A percentile compares a stretch with the other conserved stretches of the same genome.
These are phyloP conservation scores for Castanea mollissima DNA, from an alignment of 306 rosid species.

Conservation along the genomic window DNA sequence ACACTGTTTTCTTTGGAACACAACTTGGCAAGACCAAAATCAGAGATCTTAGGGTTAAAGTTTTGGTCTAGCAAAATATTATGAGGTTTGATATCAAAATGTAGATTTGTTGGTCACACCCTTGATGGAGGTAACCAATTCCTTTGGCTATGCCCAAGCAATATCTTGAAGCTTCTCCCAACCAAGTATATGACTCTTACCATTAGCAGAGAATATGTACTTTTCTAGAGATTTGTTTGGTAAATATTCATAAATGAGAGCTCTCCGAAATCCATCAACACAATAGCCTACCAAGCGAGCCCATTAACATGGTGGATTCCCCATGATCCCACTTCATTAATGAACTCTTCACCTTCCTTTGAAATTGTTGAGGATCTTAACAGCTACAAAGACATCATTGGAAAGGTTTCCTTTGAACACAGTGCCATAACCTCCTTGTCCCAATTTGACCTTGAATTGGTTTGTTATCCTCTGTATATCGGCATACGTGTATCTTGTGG, in stretches of 20 bases:
- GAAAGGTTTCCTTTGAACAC: neutral
- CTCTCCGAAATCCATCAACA: neutral
- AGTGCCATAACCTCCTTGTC: neutral
- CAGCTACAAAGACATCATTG: neutral
- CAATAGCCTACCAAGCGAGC: conserved; percentile 13
- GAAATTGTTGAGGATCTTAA: neutral
- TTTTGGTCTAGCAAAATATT: conserved; percentile 20
- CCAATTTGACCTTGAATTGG: neutral
- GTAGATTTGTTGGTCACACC: conserved; percentile 31
- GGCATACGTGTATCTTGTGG: conserved; percentile 13
- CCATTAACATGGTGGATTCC: conserved; percentile 4
- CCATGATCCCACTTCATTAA: conserved; percentile 12
- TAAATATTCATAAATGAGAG: neutral
- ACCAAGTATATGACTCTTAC: neutral
- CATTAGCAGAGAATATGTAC: neutral
- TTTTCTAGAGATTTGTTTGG: conserved; percentile 19
- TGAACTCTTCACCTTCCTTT: conserved; percentile 2
- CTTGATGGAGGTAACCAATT: conserved; percentile 27
- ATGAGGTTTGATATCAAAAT: conserved; percentile 32
- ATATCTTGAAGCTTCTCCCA: conserved; percentile 14
- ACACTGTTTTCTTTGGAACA: neutral
- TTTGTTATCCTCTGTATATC: conserved; percentile 13
- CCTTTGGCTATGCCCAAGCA: conserved; percentile 37
- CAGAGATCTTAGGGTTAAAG: conserved; percentile 26
- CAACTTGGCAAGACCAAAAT: conserved; percentile 33